phyloP scores from a whole-genome alignment of 257 asterid genomes.

The Paulownia fortunei region DNA sequence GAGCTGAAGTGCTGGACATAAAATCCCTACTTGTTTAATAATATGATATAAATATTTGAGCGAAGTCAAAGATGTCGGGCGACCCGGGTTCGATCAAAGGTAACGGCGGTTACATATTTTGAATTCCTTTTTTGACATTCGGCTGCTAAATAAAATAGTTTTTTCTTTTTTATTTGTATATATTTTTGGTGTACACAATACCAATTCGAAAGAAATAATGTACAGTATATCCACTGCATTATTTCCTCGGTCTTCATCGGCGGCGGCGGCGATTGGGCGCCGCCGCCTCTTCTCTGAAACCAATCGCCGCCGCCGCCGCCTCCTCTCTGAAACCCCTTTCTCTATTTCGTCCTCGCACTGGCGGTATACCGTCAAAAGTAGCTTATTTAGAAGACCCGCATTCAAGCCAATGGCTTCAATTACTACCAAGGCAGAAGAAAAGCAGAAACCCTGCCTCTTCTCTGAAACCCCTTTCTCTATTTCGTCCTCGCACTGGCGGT shows the following conservation, averaged over 20 bases:
- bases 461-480: slow-evolving; percentile 32
- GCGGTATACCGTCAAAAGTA: slow-evolving; percentile 12
- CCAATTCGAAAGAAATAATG: slow-evolving; percentile 39
- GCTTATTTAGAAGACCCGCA: slow-evolving; percentile 9
- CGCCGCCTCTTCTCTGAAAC: slow-evolving; percentile 42
- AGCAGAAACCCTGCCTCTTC: slow-evolving; percentile 82
- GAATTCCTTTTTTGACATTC: too few species aligned
- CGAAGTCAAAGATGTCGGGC: too few species aligned
- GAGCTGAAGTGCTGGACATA: too few species aligned
- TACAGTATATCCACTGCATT: slow-evolving; percentile 36
- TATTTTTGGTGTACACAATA: background rate
- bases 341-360: slow-evolving; percentile 25
- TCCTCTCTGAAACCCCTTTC: slow-evolving; percentile 34
- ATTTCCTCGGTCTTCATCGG: slow-evolving; percentile 40
- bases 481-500: slow-evolving; percentile 24
- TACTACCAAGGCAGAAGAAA: slow-evolving; percentile 42
- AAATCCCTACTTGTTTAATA: too few species aligned
- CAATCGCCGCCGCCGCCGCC: slow-evolving; percentile 45
- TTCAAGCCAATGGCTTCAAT: slow-evolving; percentile 49
- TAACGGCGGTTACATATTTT: too few species aligned
- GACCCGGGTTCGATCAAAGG: too few species aligned
- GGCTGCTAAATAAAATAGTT: too few species aligned
- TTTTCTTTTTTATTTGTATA: background rate
- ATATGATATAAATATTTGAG: too few species aligned
- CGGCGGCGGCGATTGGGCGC: slow-evolving; percentile 49